Percentiles rank a stretch among this genome's conserved stretches.
phyloP scores from a whole-genome alignment of 169 alveolate genomes.

The Fabrea salina region DNA sequence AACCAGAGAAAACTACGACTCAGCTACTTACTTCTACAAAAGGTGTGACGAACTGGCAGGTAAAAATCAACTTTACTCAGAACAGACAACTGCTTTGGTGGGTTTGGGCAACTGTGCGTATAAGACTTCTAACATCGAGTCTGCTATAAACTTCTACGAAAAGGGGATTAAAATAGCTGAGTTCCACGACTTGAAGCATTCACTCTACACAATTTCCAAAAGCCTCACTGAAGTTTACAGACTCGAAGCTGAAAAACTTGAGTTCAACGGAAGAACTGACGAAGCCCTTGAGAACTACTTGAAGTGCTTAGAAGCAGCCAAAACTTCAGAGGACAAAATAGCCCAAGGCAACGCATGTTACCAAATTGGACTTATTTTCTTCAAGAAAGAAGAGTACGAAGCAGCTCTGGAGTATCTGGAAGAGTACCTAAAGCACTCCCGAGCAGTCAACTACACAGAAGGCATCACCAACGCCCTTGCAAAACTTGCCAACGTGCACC shows the following conservation, averaged over 20 bases:
- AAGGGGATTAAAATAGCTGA: constrained; percentile 31
- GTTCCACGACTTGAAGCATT: constrained; percentile 39
- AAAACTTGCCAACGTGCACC: constrained; percentile 54
- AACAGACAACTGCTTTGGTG: constrained; percentile 55
- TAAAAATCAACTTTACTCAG: constrained; percentile 41
- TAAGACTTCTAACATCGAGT: constrained; percentile 49
- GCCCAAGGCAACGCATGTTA: constrained; percentile 54
- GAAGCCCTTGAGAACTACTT: constrained; percentile 29
- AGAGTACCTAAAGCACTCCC: constrained; percentile 52
- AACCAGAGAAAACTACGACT: constrained; percentile 55
- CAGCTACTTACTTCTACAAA: constrained; percentile 65
- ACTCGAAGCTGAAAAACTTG: constrained; percentile 32
- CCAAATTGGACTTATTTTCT: constrained; percentile 50
- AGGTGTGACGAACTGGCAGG: constrained; percentile 52
- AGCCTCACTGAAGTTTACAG: constrained; percentile 52
- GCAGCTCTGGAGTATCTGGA: constrained; percentile 51
- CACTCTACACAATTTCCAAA: constrained; percentile 35
- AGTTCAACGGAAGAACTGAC: constrained; percentile 36
- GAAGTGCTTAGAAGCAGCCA: constrained; percentile 15
- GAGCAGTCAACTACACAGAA: constrained; percentile 44
- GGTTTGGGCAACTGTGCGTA: constrained; percentile 68
- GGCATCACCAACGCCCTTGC: constrained; percentile 59
- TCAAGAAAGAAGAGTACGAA: constrained; percentile 42
- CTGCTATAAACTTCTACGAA: constrained; percentile 24
- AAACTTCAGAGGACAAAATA: neutral